Percentiles rank a stretch among this genome's conserved stretches.
Evolutionary conservation across 2,329 filamentous ascomycete genomes (phyloP).

Genomic region (Penicillium sp.): DNA sequence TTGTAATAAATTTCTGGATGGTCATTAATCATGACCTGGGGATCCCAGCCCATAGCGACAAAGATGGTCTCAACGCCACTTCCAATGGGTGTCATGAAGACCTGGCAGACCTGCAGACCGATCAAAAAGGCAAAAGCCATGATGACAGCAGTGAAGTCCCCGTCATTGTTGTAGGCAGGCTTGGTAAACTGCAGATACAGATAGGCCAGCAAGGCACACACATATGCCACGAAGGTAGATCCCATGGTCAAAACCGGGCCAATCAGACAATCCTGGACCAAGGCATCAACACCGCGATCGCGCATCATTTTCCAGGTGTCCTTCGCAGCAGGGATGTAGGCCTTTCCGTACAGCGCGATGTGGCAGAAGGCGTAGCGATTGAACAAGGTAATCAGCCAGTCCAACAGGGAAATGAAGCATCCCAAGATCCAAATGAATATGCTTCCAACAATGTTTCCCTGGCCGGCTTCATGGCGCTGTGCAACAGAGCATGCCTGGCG

Average conservation of each 20-base stretch:
- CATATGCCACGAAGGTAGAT: constrained; percentile 80
- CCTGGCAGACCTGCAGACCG: constrained; percentile 84
- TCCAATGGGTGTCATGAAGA: constrained; percentile 85
- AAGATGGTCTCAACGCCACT: constrained; percentile 94
- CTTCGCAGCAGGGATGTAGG: constrained; percentile 84
- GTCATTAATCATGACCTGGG: constrained; percentile 72
- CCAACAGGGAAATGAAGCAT: constrained; percentile 75
- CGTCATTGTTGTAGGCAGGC: constrained; percentile 75
- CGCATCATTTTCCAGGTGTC: constrained; percentile 92
- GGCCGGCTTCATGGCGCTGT: constrained; percentile 63
- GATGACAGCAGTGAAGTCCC: constrained; percentile 72
- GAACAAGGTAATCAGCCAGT: constrained; percentile 86
- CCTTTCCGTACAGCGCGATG: constrained; percentile 89
- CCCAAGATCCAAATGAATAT: constrained; percentile 75
- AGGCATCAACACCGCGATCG: constrained; percentile 84
- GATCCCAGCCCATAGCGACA: constrained; percentile 72
- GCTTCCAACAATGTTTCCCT: constrained; percentile 70
- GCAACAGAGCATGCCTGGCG: constrained; percentile 83
- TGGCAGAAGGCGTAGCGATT: constrained; percentile 93
- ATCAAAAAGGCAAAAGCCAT: constrained; percentile 88
- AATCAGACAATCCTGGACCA: constrained; percentile 86
- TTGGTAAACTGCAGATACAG: constrained; percentile 83
- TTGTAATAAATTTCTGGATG: constrained; percentile 80
- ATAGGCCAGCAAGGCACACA: constrained; percentile 79
- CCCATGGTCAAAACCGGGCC: constrained; percentile 75